Percentiles rank a stretch among this genome's conserved stretches.
phyloP scores from a whole-genome alignment of 73 alveolate genomes.

The Blepharisma stoltei region DNA sequence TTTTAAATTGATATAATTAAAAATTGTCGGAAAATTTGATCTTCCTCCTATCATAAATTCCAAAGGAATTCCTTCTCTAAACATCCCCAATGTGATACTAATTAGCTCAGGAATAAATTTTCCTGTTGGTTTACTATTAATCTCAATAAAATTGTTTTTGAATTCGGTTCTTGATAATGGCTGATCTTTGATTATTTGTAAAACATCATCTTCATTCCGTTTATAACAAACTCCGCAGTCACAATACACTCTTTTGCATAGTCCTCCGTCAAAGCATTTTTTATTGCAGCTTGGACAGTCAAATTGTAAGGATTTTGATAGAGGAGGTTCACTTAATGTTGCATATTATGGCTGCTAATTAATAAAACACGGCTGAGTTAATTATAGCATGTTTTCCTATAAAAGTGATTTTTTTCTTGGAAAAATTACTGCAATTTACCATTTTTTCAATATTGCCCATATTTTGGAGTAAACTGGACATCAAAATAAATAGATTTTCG shows the following conservation, averaged over 20 bases:
- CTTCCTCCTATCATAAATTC: conserved; percentile 1
- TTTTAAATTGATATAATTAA: too few species aligned
- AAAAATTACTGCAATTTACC: too few species aligned
- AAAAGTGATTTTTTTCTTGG: too few species aligned
- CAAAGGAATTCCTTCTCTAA: background rate
- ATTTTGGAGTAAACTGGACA: too few species aligned
- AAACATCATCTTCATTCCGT: background rate
- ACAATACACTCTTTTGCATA: conserved; percentile 13
- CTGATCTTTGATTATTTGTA: background rate
- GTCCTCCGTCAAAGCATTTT: conserved; percentile 18
- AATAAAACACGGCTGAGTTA: too few species aligned
- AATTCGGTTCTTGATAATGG: background rate
- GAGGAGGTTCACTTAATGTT: background rate
- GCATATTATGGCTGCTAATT: too few species aligned
- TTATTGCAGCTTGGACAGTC: background rate
- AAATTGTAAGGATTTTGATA: conserved; percentile 2
- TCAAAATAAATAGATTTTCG: too few species aligned
- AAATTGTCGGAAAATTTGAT: conserved; percentile 6
- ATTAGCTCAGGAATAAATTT: background rate
- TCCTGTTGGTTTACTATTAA: background rate
- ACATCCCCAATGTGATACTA: background rate
- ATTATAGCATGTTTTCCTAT: too few species aligned
- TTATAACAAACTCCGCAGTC: background rate
- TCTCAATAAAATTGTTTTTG: background rate
- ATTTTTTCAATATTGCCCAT: too few species aligned